phyloP scores from a whole-genome alignment of 2,329 filamentous ascomycete genomes.

The Didymella glomerata region DNA sequence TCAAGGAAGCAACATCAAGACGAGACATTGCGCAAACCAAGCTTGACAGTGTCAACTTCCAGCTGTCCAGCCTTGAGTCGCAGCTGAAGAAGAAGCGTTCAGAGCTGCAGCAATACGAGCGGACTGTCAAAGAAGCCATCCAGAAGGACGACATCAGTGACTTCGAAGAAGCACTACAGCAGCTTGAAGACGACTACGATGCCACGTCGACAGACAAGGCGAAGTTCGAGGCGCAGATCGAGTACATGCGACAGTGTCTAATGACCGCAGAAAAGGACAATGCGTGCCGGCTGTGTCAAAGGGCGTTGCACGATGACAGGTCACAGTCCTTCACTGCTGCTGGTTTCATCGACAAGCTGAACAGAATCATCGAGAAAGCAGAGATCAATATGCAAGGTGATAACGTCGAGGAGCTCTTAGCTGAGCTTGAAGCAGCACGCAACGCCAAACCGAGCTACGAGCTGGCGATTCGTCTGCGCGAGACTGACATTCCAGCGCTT shows the following conservation, averaged over 20 bases:
- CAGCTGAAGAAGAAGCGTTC: conserved; percentile 69
- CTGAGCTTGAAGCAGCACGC: conserved; percentile 67
- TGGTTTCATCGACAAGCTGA: conserved; percentile 72
- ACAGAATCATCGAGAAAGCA: conserved; percentile 61
- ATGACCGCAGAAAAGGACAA: conserved; percentile 72
- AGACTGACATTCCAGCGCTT: conserved; percentile 73
- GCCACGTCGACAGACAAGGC: conserved; percentile 69
- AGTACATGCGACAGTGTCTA: conserved; percentile 76
- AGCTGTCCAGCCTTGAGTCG: conserved; percentile 71
- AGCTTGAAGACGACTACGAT: conserved; percentile 62
- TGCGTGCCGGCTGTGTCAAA: conserved; percentile 78
- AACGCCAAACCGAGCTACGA: conserved; percentile 70
- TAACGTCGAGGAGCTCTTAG: conserved; percentile 68
- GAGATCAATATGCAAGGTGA: conserved; percentile 67
- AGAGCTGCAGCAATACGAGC: conserved; percentile 69
- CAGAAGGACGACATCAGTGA: conserved; percentile 50
- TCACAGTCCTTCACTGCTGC: conserved; percentile 62
- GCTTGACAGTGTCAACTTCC: conserved; percentile 78
- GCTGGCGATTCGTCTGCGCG: conserved; percentile 72
- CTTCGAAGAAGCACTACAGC: conserved; percentile 62
- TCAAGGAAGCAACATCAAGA: conserved; percentile 72
- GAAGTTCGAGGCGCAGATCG: conserved; percentile 72
- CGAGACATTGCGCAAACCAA: conserved; percentile 76
- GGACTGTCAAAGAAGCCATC: conserved; percentile 66
- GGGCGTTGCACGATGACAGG: conserved; percentile 67